These are phyloP conservation scores for Achaetomium macrosporum DNA, from an alignment of 2,329 filamentous ascomycete species.

Conservation along the genomic window DNA sequence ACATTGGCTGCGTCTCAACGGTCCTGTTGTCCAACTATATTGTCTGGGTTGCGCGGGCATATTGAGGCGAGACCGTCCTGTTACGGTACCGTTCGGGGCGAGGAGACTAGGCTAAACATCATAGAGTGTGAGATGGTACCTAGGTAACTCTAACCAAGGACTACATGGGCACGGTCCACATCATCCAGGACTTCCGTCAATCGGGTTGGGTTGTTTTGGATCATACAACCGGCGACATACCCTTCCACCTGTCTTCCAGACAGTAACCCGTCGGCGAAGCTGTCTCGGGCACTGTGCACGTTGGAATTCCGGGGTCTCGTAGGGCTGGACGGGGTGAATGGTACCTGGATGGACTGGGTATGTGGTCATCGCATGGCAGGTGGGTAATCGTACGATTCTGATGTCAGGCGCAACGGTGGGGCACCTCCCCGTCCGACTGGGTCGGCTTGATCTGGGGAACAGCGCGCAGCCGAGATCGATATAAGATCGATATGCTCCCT, in stretches of 20 bases:
- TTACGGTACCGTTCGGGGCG: no score
- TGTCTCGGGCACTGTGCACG: conserved; percentile 3
- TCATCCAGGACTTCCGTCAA: background rate
- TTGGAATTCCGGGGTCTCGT: background rate
- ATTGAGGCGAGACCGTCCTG: no score
- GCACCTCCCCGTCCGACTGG: conserved; percentile 4
- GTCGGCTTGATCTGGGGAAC: conserved; percentile 8
- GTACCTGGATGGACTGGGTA: no score
- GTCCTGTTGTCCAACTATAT: no score
- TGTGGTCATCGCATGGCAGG: conserved; percentile 2
- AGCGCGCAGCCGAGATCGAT: conserved; percentile 2
- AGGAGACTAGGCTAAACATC: no score
- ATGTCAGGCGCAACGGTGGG: conserved; percentile 19
- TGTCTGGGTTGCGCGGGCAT: no score
- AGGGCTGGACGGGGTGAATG: conserved; percentile 14
- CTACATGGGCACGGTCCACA: background rate
- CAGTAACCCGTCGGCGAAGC: background rate
- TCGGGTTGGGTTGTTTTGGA: background rate
- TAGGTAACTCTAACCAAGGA: background rate
- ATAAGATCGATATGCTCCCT: background rate
- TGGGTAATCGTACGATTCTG: conserved; percentile 26
- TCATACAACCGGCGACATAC: no score
- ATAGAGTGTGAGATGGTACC: no score
- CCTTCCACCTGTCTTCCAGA: background rate
- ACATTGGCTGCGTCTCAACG: no score